Conservation (phyloP, 345 rosid species). For the Populus ilicifolia region DNA sequence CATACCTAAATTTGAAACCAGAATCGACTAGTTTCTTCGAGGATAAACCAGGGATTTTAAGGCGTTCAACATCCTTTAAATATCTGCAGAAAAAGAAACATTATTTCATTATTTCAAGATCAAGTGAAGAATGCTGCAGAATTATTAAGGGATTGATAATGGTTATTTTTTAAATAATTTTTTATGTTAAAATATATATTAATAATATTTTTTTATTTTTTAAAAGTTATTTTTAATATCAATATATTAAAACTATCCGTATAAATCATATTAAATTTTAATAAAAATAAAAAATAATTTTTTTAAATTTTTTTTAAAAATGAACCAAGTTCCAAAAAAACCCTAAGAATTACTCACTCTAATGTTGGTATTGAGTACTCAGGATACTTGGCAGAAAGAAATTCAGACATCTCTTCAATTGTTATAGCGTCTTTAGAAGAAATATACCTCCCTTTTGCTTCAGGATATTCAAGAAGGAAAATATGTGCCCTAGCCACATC, state of each 20-base stretch:
- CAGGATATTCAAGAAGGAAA: conserved; percentile 43
- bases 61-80: conserved; percentile 21
- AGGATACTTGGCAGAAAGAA: conserved; percentile 37
- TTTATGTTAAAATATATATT: too few relatives aligned
- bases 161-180: too few relatives aligned
- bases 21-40: conserved; percentile 35
- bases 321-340: too few relatives aligned
- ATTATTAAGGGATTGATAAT: too few relatives aligned
- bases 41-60: background rate
- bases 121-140: background rate
- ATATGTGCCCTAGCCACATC: conserved; percentile 53
- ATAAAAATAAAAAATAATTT: too few relatives aligned
- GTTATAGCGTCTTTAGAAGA: conserved; percentile 40
- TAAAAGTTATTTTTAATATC: too few relatives aligned
- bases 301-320: too few relatives aligned
- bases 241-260: too few relatives aligned
- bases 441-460: conserved; percentile 51
- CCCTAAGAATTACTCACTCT: conserved; percentile 37
- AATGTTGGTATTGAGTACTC: conserved; percentile 36
- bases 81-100: conserved; percentile 11
- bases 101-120: conserved; percentile 1
- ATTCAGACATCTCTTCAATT: conserved; percentile 30
- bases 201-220: too few relatives aligned
- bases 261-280: too few relatives aligned
- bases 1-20: conserved; percentile 33